Base-by-base conservation (phyloP, 2,329 filamentous ascomycete genomes). In the Nemania sp. region DNA sequence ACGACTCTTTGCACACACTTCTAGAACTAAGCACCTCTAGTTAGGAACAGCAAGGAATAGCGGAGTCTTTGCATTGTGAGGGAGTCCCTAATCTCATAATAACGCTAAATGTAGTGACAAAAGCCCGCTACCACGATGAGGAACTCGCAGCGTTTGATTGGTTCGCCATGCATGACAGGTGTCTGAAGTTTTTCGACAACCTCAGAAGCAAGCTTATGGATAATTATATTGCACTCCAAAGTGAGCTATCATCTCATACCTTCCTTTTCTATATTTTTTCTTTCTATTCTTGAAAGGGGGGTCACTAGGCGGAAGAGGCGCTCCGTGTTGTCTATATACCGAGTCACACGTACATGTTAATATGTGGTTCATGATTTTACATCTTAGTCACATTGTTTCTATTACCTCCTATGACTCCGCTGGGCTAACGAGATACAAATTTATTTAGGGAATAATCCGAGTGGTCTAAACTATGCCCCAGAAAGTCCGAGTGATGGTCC, bases 81-180 rank as follows among this genome's bases (percentile, higher is more conserved):
- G 11, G 18, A 7, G 49, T 15, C 22, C 22, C 24, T 5, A 56
- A 69, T 27, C 5, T 61, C 24, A 13, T 67, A 24, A n/a, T 3
- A 56, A 26, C 49, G n/a, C 26, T 69, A 15, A 8, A 56, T 3
- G 4, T 53, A 15, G 26, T 66, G n/a, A 27, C 13, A 52, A 1
- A 6, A 10, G 55, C 60, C 8, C 15, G 55, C 26, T 7, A 32
- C 2, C 7, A 18, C 0, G 55, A 69, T 13, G 67, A 64, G 20
- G 15, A 5, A 15, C 3, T 61, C 24, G n/a, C 32, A 1, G 52
- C 29, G 8, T 66, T 69, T 51, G 51, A 64, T 41, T 69, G 59
- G 55, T 56, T 61, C 51, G 26, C 3, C 0, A 64, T 69, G 59
- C 32, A 67, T 35, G 55, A 67, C 10, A 27, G 8, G n/a, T 69